Percentiles rank a stretch among this genome's conserved stretches.
Evolutionary conservation across 73 alveolate species (phyloP).

Genomic region (Symbiodinium pilosum): DNA sequence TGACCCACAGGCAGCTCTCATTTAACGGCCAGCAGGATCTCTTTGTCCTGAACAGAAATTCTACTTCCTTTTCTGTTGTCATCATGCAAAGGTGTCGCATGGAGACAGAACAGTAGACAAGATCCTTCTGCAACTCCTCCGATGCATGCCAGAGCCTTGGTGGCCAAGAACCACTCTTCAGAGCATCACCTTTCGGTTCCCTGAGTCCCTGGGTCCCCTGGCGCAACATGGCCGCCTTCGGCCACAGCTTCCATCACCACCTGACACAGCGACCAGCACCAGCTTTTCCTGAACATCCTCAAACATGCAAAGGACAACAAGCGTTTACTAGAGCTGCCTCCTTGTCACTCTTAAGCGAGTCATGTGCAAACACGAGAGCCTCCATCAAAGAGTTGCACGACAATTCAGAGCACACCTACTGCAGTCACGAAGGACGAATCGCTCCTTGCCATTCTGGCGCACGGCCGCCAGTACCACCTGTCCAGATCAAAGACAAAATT

Average conservation of each 20-base stretch:
- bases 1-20: too few species aligned
- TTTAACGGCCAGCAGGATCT: conserved; percentile 69
- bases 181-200: too few species aligned
- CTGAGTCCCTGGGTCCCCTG: neutral
- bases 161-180: too few species aligned
- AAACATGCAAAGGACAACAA: too few species aligned
- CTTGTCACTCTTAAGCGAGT: conserved; percentile 44
- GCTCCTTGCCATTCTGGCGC: conserved; percentile 76
- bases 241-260: conserved; percentile 93
- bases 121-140: conserved; percentile 82
- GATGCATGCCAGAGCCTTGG: conserved; percentile 86
- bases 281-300: neutral
- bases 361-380: conserved; percentile 86
- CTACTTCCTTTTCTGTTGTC: too few species aligned
- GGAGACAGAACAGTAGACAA: too few species aligned
- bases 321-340: neutral
- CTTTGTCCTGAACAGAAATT: conserved; percentile 55
- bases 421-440: neutral
- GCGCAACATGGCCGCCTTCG: conserved; percentile 88
- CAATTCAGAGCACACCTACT: neutral
- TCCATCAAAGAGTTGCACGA: neutral
- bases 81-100: too few species aligned
- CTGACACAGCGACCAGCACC: neutral
- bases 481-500: neutral
- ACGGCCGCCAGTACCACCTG: conserved; percentile 81